These are phyloP conservation scores for Bathelium albidoporum DNA, from an alignment of 495 filamentous ascomycete species.

Conservation along the genomic window DNA sequence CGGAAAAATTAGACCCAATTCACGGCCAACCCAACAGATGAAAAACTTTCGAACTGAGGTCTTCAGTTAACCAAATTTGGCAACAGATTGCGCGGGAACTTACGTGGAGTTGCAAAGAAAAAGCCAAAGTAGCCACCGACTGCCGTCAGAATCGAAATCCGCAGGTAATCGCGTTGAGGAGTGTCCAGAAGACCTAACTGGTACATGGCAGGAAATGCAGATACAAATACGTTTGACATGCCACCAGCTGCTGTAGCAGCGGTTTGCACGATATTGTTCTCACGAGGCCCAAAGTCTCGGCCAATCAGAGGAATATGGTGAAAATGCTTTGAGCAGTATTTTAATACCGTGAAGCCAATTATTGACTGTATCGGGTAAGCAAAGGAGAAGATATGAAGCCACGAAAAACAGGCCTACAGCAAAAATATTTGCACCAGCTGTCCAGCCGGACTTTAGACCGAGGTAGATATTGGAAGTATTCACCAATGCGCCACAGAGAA, in stretches of 20 bases:
- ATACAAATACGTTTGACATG: conserved; percentile 52
- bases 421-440: conserved; percentile 43
- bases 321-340: conserved; percentile 40
- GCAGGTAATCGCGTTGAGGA: conserved; percentile 46
- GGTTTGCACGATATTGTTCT: conserved; percentile 58
- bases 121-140: conserved; percentile 58
- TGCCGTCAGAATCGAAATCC: conserved; percentile 51
- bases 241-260: conserved; percentile 54
- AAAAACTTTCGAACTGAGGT: conserved; percentile 50
- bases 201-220: conserved; percentile 55
- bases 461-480: conserved; percentile 59
- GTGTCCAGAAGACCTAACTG: conserved; percentile 42
- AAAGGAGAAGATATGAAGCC: not conserved
- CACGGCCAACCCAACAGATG: conserved; percentile 53
- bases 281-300: conserved; percentile 50
- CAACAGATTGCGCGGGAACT: not conserved
- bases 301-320: conserved; percentile 46
- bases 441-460: conserved; percentile 58
- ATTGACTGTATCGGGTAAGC: conserved; percentile 35
- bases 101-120: conserved; percentile 52
- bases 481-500: conserved; percentile 48
- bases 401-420: conserved; percentile 19
- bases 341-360: conserved; percentile 57
- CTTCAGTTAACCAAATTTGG: conserved; percentile 2
- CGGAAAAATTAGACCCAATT: conserved; percentile 55